Conservation (phyloP, 768 basidiomycete species). For the Neoboletus magnificus region DNA sequence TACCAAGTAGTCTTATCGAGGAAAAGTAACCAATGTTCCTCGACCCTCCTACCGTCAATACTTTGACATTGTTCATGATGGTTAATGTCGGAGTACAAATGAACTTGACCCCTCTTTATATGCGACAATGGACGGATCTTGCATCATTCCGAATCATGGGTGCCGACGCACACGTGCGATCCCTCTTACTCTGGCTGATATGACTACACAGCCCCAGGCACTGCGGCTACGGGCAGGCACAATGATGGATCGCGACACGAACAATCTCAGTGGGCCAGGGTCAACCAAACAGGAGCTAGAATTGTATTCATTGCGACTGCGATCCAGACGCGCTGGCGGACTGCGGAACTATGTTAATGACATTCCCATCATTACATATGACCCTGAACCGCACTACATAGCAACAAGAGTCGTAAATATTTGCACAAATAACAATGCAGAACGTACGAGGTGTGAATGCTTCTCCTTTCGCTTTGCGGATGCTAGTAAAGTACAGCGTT, state of each 20-base stretch:
- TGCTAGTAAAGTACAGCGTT: constrained; percentile 81
- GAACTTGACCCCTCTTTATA: neutral
- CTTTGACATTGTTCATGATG: constrained; percentile 22
- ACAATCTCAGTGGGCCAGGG: neutral
- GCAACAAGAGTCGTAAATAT: neutral
- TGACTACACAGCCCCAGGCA: neutral
- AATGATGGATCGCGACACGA: neutral
- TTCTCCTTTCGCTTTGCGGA: constrained; percentile 69
- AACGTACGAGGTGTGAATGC: constrained; percentile 60
- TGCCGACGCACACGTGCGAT: too few species aligned
- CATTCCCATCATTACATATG: constrained; percentile 57
- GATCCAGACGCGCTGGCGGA: neutral
- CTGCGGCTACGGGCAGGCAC: neutral
- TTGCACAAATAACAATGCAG: neutral
- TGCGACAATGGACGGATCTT: neutral
- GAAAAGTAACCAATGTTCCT: constrained; percentile 54
- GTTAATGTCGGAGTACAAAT: neutral
- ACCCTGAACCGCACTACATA: constrained; percentile 61
- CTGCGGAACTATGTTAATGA: constrained; percentile 35
- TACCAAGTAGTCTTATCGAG: constrained; percentile 47
- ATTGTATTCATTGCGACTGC: neutral
- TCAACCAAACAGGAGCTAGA: neutral
- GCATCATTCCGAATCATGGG: neutral
- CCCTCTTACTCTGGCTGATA: too few species aligned
- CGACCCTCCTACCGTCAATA: constrained; percentile 51